Evolutionary conservation across 164 flowering plant genomes (phyloP).

Genomic region (Protea cynaroides): DNA sequence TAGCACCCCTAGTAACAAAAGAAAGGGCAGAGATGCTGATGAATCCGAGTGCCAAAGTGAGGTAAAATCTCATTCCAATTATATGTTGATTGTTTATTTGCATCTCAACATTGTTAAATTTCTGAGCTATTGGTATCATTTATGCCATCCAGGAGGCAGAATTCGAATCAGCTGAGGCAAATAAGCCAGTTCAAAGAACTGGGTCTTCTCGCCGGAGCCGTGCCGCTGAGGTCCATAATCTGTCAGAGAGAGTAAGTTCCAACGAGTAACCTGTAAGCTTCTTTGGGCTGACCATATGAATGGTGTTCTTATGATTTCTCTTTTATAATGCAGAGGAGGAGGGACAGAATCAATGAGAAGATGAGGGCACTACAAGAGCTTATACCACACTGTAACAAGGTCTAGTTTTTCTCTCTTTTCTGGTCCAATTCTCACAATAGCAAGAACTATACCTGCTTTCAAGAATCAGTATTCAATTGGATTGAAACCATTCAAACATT

Average conservation of each 20-base stretch:
- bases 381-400: conserved; percentile 87
- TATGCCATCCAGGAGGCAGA: conserved; percentile 17
- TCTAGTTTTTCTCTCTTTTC: conserved; percentile 7
- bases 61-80: conserved; percentile 16
- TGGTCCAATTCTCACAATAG: background rate
- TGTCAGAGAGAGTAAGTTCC: conserved; percentile 74
- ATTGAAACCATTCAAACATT: background rate
- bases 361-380: conserved; percentile 84
- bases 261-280: background rate
- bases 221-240: conserved; percentile 89
- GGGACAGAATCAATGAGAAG: conserved; percentile 83
- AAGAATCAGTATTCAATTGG: background rate
- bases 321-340: conserved; percentile 55
- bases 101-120: background rate
- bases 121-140: background rate
- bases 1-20: conserved; percentile 30
- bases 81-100: background rate
- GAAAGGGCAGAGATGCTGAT: conserved; percentile 40
- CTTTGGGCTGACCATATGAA: background rate
- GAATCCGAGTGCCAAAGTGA: conserved; percentile 44
- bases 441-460: background rate
- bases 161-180: conserved; percentile 21
- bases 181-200: conserved; percentile 13
- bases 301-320: background rate
- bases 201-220: conserved; percentile 63